Evolutionary conservation across 257 asterid genomes (phyloP).

Genomic region (Buddleja alternifolia): DNA sequence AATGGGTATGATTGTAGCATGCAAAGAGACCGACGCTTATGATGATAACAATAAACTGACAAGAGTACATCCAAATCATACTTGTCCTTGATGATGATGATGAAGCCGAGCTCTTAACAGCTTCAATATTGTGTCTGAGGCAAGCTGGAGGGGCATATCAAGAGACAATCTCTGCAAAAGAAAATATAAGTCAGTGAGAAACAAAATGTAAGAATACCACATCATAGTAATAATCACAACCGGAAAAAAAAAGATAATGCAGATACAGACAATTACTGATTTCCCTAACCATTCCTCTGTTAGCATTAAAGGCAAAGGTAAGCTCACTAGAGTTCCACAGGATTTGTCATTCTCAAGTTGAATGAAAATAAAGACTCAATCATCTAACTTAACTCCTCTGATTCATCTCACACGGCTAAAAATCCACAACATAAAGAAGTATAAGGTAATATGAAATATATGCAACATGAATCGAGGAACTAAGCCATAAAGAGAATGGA

Average conservation of each 20-base stretch:
- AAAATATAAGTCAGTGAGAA: constrained; percentile 23
- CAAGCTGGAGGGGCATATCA: constrained; percentile 87
- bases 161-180: constrained; percentile 80
- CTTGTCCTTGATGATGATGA: constrained; percentile 89
- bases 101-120: constrained; percentile 88
- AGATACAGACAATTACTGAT: constrained; percentile 13
- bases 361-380: neutral
- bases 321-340: neutral
- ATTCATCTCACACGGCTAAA: neutral
- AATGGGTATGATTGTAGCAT: constrained; percentile 1
- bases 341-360: neutral
- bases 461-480: neutral
- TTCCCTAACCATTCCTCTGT: constrained; percentile 9
- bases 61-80: constrained; percentile 39
- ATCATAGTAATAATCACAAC: neutral
- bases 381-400: neutral
- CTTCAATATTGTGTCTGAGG: constrained; percentile 81
- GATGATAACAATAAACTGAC: constrained; percentile 16
- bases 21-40: constrained; percentile 8
- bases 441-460: neutral
- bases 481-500: neutral
- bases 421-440: neutral
- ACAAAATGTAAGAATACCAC: neutral
- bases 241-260: neutral
- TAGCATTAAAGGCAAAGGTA: neutral